Evolutionary conservation across 192 early-diverging fungal genomes (phyloP).

Genomic region (Lobosporangium transversale): DNA sequence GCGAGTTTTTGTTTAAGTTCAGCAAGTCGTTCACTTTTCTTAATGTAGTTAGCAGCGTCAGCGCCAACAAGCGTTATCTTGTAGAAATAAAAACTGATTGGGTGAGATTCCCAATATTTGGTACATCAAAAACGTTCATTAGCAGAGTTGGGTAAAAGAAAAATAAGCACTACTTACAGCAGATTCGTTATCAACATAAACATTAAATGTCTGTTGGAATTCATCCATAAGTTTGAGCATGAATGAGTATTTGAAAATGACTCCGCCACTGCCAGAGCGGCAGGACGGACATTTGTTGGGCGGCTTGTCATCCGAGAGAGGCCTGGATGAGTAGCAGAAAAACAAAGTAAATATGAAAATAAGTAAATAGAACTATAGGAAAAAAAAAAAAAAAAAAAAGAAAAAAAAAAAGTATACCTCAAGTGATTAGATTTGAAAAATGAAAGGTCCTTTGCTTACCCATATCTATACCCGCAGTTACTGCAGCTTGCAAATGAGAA

Average conservation of each 20-base stretch:
- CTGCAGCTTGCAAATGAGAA: slow-evolving; percentile 16
- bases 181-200: slow-evolving; percentile 17
- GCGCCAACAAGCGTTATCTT: slow-evolving; percentile 15
- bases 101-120: no score
- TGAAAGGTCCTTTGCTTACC: slow-evolving; percentile 7
- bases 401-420: no score
- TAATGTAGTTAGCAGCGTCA: slow-evolving; percentile 3
- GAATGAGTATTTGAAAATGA: slow-evolving; percentile 12
- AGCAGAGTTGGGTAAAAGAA: background rate
- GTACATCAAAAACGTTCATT: no score
- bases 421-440: background rate
- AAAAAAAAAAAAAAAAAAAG: no score
- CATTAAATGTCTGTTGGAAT: slow-evolving; percentile 5
- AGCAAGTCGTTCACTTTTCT: background rate
- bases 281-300: slow-evolving; percentile 1
- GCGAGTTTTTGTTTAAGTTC: background rate
- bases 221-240: slow-evolving; percentile 22
- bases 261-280: background rate
- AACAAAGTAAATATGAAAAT: no score
- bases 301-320: background rate
- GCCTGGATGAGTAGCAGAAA: no score
- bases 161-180: slow-evolving; percentile 21
- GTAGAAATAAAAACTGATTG: no score
- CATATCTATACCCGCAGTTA: slow-evolving; percentile 4
- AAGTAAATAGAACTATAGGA: no score